Evolutionary conservation across 2,329 filamentous ascomycete genomes (phyloP).

Genomic region (Bipolaris zeicola): DNA sequence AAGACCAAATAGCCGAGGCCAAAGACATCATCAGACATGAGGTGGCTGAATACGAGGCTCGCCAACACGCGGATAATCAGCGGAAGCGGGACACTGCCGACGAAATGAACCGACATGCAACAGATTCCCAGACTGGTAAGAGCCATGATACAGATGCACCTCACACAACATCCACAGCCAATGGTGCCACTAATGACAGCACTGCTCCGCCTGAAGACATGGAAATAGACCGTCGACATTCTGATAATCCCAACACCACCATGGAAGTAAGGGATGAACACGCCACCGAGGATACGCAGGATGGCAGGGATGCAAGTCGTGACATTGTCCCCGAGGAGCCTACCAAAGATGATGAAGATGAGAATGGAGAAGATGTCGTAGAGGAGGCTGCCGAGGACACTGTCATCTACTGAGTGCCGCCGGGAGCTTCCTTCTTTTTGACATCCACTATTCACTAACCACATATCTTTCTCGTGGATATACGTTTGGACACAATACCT

Average conservation of each 20-base stretch:
- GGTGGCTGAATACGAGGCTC: constrained; percentile 63
- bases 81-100: constrained; percentile 23
- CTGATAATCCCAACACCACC: constrained; percentile 23
- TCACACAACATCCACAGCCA: constrained; percentile 23
- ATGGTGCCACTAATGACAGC: constrained; percentile 36
- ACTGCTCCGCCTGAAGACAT: constrained; percentile 26
- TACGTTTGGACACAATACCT: not conserved
- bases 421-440: constrained; percentile 5
- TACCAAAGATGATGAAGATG: constrained; percentile 62
- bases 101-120: constrained; percentile 24
- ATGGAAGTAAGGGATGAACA: constrained; percentile 24
- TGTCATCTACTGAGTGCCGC: constrained; percentile 74
- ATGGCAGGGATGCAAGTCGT: constrained; percentile 22
- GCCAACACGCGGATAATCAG: constrained; percentile 38
- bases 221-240: constrained; percentile 35
- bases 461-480: not conserved
- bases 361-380: constrained; percentile 77
- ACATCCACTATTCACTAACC: not conserved
- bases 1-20: constrained; percentile 70
- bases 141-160: constrained; percentile 29
- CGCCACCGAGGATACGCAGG: constrained; percentile 26
- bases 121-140: constrained; percentile 30
- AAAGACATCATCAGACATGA: constrained; percentile 70
- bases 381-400: constrained; percentile 82
- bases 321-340: constrained; percentile 42